Evolutionary conservation across 2,329 filamentous ascomycete species (phyloP).

Genomic region (Tolypocladium capitatum): DNA sequence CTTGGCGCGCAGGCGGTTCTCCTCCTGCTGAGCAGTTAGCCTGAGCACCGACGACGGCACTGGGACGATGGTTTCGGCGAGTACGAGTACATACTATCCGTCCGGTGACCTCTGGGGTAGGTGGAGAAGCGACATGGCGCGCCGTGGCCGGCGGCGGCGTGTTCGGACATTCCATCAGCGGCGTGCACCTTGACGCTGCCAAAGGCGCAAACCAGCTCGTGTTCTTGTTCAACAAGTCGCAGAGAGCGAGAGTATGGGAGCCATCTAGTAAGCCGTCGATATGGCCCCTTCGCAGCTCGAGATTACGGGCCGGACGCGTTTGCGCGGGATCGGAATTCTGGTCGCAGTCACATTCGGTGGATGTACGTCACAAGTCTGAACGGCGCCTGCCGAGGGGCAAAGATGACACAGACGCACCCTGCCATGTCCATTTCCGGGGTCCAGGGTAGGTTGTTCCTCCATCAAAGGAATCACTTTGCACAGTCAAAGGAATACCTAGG

Average conservation of each 20-base stretch:
- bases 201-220: not conserved
- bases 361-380: not conserved
- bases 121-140: constrained; percentile 27
- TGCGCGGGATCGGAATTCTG: not conserved
- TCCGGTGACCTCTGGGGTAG: constrained; percentile 39
- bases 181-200: not conserved
- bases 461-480: too few relatives aligned
- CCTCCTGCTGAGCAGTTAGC: constrained; percentile 45
- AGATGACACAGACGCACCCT: not conserved
- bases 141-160: constrained; percentile 29
- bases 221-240: not conserved
- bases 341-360: not conserved
- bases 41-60: too few relatives aligned
- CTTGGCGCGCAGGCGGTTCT: constrained; percentile 78
- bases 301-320: not conserved
- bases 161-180: constrained; percentile 30
- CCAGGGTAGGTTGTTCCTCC: too few relatives aligned
- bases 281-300: not conserved
- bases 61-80: not conserved
- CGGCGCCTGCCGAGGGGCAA: not conserved
- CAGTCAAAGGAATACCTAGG: too few relatives aligned
- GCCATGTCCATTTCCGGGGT: not conserved
- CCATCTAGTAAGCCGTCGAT: not conserved
- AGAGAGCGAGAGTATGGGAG: not conserved
- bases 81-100: constrained; percentile 36